Base-by-base conservation (phyloP, 2,329 filamentous ascomycete species). In the Phialophora tarda region DNA sequence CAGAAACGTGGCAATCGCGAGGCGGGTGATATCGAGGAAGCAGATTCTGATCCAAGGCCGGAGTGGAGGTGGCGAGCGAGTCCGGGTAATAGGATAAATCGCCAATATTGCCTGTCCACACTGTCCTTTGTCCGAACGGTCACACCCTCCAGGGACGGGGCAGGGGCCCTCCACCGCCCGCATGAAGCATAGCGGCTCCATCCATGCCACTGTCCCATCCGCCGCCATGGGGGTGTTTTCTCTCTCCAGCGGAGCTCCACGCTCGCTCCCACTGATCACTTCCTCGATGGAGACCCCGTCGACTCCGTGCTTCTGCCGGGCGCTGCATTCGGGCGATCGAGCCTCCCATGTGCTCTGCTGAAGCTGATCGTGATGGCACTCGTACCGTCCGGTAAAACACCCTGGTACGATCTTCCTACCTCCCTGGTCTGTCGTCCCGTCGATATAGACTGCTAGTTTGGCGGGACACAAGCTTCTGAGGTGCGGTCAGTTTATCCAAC, bases 11-110 rank as follows among this genome's bases (percentile, higher is more conserved):
- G 44, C 28, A 47, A 50, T 26, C 28, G 8, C 1, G 23, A 8
- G 30, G 17, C 34, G 38, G 56, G 4, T 59, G 56, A 59, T n/a
- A 11, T n/a, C 38, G 38, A 44, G 23, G 41, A 3, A n/a, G 11
- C 21, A 47, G 17, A 44, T 44, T 47, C 57, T 50, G 57, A 59
- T 59, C 14, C 11, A 34, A 23, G 4, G 12, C 24, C 24, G 48
- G 4, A 26, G 48, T 11, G 23, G 48, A 23, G n/a, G 21, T 58
- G n/a, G 12, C 30, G 26, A 38, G n/a, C 21, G 6, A 32, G n/a
- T 28, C 62, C 65, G 65, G 65, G 30, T 67, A 67, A 67, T 64
- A 67, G 65, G 65, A 67, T 67, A 67, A 66, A 59, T 48, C 28
- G 41, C 17, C n/a, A 24, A 17, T 32, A 26, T 23, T 59, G 34